Evolutionary conservation across 176 grass and related monocot genomes (phyloP).

Genomic region (Avena sativa): DNA sequence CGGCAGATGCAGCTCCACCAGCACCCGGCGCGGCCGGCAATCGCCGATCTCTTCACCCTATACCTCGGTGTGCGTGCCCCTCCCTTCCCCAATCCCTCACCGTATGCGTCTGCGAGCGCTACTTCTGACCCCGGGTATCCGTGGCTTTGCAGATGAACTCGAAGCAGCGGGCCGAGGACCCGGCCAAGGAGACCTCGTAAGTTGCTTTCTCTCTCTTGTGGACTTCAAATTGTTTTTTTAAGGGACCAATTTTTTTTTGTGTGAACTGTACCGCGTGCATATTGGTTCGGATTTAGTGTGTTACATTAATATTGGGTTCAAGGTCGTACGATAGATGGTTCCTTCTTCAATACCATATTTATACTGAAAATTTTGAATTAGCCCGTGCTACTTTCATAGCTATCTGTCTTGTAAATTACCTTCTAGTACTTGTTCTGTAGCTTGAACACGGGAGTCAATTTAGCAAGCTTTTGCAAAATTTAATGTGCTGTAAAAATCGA

Average conservation of each 20-base stretch:
- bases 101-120: background rate
- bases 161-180: slow-evolving; percentile 75
- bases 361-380: slow-evolving; percentile 7
- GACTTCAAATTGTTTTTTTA: background rate
- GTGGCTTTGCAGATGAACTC: slow-evolving; percentile 77
- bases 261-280: background rate
- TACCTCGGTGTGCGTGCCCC: slow-evolving; percentile 77
- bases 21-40: slow-evolving; percentile 68
- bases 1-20: slow-evolving; percentile 66
- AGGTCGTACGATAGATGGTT: background rate
- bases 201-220: slow-evolving; percentile 8
- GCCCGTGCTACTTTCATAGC: background rate
- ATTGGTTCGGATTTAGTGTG: slow-evolving; percentile 3
- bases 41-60: slow-evolving; percentile 92
- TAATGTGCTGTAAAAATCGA: background rate
- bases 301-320: background rate
- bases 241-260: background rate
- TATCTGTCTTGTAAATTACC: slow-evolving; percentile 7
- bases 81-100: background rate
- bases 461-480: slow-evolving; percentile 31
- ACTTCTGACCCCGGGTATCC: slow-evolving; percentile 25
- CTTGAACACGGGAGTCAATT: slow-evolving; percentile 14
- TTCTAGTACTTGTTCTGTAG: slow-evolving; percentile 23
- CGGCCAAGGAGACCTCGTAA: slow-evolving; percentile 74
- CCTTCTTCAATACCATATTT: background rate